phyloP scores from a whole-genome alignment of 495 filamentous ascomycete genomes.

The Penicillium malachiteum region DNA sequence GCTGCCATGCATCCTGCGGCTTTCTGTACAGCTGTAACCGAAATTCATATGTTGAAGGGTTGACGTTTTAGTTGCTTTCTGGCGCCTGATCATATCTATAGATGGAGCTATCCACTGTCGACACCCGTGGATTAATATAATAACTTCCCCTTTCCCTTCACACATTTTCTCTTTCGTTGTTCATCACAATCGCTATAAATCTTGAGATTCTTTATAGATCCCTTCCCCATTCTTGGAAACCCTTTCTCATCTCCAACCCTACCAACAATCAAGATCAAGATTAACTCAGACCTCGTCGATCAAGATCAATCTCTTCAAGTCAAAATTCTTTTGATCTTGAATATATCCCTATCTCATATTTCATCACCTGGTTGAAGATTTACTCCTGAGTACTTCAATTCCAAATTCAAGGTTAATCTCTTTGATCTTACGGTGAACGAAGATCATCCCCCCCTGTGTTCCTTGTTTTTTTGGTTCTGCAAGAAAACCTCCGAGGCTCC shows the following conservation, averaged over 20 bases:
- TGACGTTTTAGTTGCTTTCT: conserved; percentile 36
- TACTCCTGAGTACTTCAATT: too few species aligned
- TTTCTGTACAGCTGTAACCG: conserved; percentile 45
- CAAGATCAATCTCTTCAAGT: too few species aligned
- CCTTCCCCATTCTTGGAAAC: conserved; percentile 23
- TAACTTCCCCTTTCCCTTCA: conserved; percentile 34
- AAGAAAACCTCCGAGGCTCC: conserved; percentile 1
- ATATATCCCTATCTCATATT: too few species aligned
- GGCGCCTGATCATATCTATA: conserved; percentile 43
- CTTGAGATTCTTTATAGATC: conserved; percentile 32
- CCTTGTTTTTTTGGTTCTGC: not conserved
- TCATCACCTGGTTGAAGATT: too few species aligned
- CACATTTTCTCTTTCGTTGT: conserved; percentile 14
- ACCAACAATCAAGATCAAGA: not conserved
- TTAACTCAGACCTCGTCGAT: not conserved
- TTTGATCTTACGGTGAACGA: too few species aligned
- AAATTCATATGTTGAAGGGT: conserved; percentile 40
- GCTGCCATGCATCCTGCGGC: conserved; percentile 40
- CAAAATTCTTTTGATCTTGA: too few species aligned
- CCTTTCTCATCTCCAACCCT: conserved; percentile 7
- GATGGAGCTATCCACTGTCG: conserved; percentile 41
- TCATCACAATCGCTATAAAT: conserved; percentile 14
- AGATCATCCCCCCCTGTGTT: not conserved
- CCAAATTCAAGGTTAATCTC: too few species aligned
- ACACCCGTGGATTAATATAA: conserved; percentile 31